Percentiles rank a stretch among this genome's conserved stretches.
These are phyloP conservation scores for Theileria annulata DNA, from an alignment of 169 alveolate genomes.

Conservation along the genomic window DNA sequence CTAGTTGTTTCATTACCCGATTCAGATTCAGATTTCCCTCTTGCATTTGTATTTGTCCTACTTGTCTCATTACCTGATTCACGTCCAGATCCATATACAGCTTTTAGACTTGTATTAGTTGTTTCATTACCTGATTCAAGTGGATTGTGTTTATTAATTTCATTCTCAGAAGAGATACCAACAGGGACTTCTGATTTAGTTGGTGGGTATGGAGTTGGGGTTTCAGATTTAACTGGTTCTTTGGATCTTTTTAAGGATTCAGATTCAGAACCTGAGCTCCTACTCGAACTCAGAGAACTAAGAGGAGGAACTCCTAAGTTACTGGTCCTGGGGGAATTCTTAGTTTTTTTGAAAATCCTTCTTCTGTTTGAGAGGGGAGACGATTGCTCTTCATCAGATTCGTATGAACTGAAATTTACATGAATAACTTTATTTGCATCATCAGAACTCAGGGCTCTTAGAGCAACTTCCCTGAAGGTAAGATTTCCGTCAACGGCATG, in stretches of 20 bases:
- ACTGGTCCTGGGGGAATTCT: neutral
- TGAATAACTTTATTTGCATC: slow-evolving; percentile 61
- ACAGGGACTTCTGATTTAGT: neutral
- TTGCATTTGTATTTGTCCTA: neutral
- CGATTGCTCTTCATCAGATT: neutral
- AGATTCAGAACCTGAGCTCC: neutral
- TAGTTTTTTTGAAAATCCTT: neutral
- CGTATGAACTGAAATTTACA: slow-evolving; percentile 39
- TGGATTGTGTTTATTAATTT: neutral
- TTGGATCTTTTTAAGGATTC: neutral
- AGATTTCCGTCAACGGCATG: slow-evolving; percentile 64
- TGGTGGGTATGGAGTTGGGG: neutral
- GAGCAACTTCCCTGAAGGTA: slow-evolving; percentile 57
- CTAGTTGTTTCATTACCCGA: neutral
- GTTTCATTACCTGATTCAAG: neutral
- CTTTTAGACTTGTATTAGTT: neutral
- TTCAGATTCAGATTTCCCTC: neutral
- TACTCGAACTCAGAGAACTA: neutral
- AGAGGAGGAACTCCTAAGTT: neutral
- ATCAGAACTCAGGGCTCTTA: slow-evolving; percentile 52
- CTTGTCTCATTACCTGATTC: neutral
- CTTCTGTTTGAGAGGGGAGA: neutral
- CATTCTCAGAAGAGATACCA: slow-evolving; percentile 2
- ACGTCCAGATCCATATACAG: neutral
- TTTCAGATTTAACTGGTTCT: neutral